phyloP scores from a whole-genome alignment of 139 green algal species.

The Desmodesmus armatus region DNA sequence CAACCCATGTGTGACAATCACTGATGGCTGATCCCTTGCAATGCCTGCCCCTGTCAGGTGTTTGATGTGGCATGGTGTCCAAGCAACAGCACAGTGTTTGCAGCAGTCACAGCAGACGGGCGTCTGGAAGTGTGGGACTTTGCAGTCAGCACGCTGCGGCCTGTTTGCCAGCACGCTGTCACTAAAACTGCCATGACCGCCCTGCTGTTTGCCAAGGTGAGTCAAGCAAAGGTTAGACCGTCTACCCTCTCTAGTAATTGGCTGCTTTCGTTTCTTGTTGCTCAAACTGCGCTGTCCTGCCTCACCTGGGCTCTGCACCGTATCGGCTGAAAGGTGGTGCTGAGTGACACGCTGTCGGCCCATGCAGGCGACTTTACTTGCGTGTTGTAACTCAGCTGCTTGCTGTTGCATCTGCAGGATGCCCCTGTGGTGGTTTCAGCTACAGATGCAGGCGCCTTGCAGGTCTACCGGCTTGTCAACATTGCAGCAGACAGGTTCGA shows the following conservation, averaged over 20 bases:
- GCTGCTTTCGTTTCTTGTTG: too few relatives aligned
- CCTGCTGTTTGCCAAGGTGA: constrained; percentile 44
- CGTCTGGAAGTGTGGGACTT: constrained; percentile 86
- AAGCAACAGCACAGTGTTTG: constrained; percentile 85
- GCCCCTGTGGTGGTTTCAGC: constrained; percentile 75
- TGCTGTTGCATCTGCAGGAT: too few relatives aligned
- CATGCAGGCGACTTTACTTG: too few relatives aligned
- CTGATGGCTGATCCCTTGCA: background rate
- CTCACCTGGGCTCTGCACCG: too few relatives aligned
- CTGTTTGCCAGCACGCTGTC: constrained; percentile 60
- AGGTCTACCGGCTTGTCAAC: constrained; percentile 71
- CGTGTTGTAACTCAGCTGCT: too few relatives aligned
- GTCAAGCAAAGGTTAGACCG: too few relatives aligned
- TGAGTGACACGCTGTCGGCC: too few relatives aligned
- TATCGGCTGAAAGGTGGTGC: too few relatives aligned
- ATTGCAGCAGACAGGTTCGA: constrained; percentile 58
- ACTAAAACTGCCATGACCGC: constrained; percentile 21
- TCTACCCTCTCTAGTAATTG: too few relatives aligned
- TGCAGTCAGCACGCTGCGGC: constrained; percentile 77
- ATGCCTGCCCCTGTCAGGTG: too few relatives aligned
- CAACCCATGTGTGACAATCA: background rate
- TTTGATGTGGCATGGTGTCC: constrained; percentile 87
- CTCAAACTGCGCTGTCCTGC: too few relatives aligned
- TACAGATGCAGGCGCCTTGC: constrained; percentile 64
- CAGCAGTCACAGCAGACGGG: constrained; percentile 73